A percentile compares a stretch with the other conserved stretches of the same genome.
phyloP scores from a whole-genome alignment of 2,329 filamentous ascomycete genomes.

The Fusarium palustre region DNA sequence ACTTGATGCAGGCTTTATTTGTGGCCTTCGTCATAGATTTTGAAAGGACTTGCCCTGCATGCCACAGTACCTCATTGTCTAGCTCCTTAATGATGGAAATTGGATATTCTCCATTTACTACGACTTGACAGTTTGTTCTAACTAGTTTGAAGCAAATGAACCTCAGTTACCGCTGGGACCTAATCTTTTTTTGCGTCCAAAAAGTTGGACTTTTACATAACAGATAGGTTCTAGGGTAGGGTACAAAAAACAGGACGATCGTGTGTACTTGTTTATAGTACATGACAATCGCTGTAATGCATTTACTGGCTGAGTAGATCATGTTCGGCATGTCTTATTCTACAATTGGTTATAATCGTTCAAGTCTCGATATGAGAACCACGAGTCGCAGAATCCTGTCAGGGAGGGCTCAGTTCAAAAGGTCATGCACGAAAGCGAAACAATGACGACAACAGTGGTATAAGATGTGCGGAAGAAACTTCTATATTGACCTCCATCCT shows the following conservation, averaged over 20 bases:
- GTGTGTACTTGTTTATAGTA: background rate
- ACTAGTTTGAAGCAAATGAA: background rate
- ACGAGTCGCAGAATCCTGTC: background rate
- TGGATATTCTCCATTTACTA: background rate
- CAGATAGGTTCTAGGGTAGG: background rate
- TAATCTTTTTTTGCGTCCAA: too few species aligned
- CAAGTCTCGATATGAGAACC: background rate
- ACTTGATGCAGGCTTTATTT: background rate
- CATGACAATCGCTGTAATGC: background rate
- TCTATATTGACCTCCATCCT: conserved; percentile 9
- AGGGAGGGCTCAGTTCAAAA: background rate
- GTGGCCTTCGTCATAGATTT: background rate
- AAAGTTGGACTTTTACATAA: background rate
- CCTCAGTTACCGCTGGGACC: background rate
- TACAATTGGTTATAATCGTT: background rate
- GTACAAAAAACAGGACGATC: background rate
- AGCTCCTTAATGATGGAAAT: background rate
- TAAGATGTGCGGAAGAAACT: background rate
- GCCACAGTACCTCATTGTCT: background rate
- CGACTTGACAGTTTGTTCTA: background rate
- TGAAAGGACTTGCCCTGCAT: background rate
- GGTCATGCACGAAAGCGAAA: background rate
- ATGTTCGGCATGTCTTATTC: too few species aligned
- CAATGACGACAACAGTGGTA: background rate
- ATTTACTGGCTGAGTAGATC: background rate